phyloP scores from a whole-genome alignment of 257 asterid genomes.

The Osmanthus fragrans region DNA sequence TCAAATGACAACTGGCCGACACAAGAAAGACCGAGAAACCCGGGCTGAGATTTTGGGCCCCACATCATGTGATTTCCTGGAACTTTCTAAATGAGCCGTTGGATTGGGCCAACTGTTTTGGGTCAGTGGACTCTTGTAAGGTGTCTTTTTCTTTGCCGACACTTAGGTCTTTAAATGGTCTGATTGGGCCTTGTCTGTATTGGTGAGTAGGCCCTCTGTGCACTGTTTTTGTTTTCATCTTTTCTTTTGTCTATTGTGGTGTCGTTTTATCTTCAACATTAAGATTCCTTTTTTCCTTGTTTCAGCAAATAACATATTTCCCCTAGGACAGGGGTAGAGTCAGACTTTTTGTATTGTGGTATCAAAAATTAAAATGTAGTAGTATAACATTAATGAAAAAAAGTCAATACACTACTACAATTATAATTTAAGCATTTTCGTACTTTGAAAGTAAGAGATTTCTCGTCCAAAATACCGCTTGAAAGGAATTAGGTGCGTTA shows the following conservation, averaged over 20 bases:
- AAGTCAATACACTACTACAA: too few relatives aligned
- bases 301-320: too few relatives aligned
- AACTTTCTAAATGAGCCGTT: background rate
- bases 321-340: too few relatives aligned
- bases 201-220: background rate
- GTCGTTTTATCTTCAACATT: background rate
- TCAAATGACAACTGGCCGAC: background rate
- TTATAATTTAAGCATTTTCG: too few relatives aligned
- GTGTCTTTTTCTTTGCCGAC: slow-evolving; percentile 2
- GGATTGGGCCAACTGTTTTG: slow-evolving; percentile 4
- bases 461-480: too few relatives aligned
- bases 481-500: too few relatives aligned
- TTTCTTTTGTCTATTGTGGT: background rate
- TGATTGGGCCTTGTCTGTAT: background rate
- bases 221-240: background rate
- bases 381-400: too few relatives aligned
- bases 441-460: too few relatives aligned
- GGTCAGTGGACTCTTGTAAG: background rate
- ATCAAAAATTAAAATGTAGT: too few relatives aligned
- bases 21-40: background rate
- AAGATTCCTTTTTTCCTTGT: too few relatives aligned
- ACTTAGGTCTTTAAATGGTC: background rate
- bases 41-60: background rate
- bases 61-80: background rate
- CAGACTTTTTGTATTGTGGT: too few relatives aligned